A percentile compares a stretch with the other conserved stretches of the same genome.
phyloP scores from a whole-genome alignment of 768 basidiomycete species.

The Calocybe gangraenosa region DNA sequence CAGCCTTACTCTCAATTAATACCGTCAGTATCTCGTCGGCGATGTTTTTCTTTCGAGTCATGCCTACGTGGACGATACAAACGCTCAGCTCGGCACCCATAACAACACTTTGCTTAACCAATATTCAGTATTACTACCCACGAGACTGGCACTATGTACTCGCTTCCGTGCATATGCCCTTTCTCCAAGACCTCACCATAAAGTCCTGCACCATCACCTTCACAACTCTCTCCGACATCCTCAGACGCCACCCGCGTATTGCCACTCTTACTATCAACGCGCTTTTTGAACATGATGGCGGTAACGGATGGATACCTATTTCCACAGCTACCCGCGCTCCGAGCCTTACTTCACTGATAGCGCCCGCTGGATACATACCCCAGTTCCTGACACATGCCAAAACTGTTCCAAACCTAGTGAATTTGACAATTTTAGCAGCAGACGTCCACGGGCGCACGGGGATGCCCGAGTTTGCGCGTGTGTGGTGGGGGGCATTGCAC shows the following conservation, averaged over 20 bases:
- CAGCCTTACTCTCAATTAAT: no score
- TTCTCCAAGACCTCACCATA: background rate
- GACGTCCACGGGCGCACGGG: background rate
- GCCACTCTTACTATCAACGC: constrained; percentile 1
- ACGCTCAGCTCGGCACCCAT: background rate
- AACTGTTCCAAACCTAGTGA: background rate
- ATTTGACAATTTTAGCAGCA: background rate
- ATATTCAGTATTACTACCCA: background rate
- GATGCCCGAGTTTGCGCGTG: background rate
- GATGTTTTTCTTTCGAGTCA: constrained; percentile 1
- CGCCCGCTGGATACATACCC: background rate
- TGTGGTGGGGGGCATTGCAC: background rate
- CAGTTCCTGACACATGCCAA: background rate
- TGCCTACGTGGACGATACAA: background rate
- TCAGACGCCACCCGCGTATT: background rate
- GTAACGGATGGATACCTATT: background rate
- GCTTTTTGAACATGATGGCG: background rate
- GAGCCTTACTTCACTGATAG: background rate
- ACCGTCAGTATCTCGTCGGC: background rate
- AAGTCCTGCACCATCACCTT: background rate
- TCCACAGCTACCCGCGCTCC: background rate
- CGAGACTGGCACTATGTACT: background rate
- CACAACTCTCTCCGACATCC: background rate
- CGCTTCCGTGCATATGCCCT: background rate
- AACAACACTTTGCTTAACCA: background rate